Base-by-base conservation (phyloP, 345 rosid genomes). In the Linum lewisii region DNA sequence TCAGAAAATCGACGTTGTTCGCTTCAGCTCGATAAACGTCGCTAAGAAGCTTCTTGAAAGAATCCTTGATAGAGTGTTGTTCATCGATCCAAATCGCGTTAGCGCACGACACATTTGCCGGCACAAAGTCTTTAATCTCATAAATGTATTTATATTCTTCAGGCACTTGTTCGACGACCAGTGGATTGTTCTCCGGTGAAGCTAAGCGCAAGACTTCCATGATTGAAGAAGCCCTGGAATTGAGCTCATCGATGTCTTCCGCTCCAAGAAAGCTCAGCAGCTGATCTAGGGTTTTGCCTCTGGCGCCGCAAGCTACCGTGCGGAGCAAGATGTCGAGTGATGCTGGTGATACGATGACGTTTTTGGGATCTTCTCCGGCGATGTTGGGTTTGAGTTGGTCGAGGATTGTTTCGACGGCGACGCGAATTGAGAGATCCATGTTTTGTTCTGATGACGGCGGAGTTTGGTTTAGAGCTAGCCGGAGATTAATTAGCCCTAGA, bases 21-120 rank as follows among this genome's bases (percentile, higher is more conserved):
- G 67, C 16, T 19, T 5, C 56, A 10, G 67, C 77, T 51, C 61
- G 62, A 51, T 57, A 73, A 29, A 54, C 50, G 7, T 4, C 38
- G 49, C 51, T 54, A 38, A 60, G 25, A 13, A 67, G 42, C 63
- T 59, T 52, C 42, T 60, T 63, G 66, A 67, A 69, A 51, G 73
- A 49, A 18, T 50, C 54, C 55, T 11, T 65, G 5, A 68, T 4
- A 32, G 58, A 4, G 24, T 64, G 44, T 7, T 61, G 47, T 16
- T 53, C 2, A 21, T 62, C 61, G 21, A 73, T 8, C 73, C 67
- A 69, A 4, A 58, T 50, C 24, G 59, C 64, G 53, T 56, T 64
- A 2, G 37, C 60, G 15, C 58, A 19, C 1, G 57, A 59, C n/a
- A 73, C 11, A 13, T 7, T 52, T 24, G 56, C 13, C 24, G 9